Evolutionary conservation across 2,329 filamentous ascomycete species (phyloP), one percentile per base, ranked within the genome.

Genomic region (Cladosporium sphaerospermum): DNA sequence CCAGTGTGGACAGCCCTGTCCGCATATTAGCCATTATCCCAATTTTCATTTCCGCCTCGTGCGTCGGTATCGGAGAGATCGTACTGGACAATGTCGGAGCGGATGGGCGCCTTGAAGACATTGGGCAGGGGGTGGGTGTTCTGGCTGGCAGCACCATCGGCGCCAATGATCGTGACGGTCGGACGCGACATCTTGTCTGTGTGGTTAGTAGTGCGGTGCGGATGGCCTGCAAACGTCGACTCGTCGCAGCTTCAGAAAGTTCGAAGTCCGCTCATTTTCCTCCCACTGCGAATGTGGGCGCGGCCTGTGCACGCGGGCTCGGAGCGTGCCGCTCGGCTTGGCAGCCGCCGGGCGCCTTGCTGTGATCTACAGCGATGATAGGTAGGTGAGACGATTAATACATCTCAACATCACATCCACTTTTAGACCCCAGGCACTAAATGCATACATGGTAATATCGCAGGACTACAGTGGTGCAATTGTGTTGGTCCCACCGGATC

Each of bases 31-130:
- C 55, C 45, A 48, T 54, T 58, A 49, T 54, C 28, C 57, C 41
- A 41, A 41, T 54, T 52, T 50, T 46, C 41, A 42, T 16, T 44
- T 51, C 33, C 37, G 28, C 23, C 48, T 41, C 33, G 40, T 18
- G 36, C 28, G 47, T 34, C 34, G 47, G 31, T 36, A 32, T 50
- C 33, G 48, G 44, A 53, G 55, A 28, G 39, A 54, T 66, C 87
- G 77, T 91, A 87, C 84, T 97, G 92, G 74, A 99, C 93, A 75
- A 99, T 96, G 80, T 99, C 93, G 71, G 91, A 88, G 76, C 93
- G 92, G 83, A 99, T 97, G 68, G 93, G 93, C 69, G 88, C 84
- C 77, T 84, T 84, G 88, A 99, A 99, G 80, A 99, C 92, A 78
- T 89, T 85, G 73, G 95, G 93, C 70, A 97, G 85, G 75, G 93